These are phyloP conservation scores for Brassica nigra DNA, from an alignment of 345 rosid species.

Conservation along the genomic window DNA sequence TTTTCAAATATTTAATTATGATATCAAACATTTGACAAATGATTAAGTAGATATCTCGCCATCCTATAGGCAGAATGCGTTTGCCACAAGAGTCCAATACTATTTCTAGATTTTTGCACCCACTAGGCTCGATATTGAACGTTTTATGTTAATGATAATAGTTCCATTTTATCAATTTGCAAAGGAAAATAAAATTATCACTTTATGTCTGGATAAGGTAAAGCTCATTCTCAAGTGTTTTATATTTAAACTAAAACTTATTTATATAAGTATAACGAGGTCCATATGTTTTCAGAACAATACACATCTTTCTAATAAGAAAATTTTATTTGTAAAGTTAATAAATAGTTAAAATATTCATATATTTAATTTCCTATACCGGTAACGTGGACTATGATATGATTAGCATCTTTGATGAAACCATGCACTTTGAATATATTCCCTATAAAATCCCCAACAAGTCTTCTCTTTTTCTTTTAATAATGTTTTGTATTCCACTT, in stretches of 20 bases:
- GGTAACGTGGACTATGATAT: conserved; percentile 27
- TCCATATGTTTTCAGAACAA: not conserved
- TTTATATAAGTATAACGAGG: not conserved
- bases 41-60: not conserved
- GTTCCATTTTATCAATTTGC: not conserved
- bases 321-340: not conserved
- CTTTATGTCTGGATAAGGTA: not conserved
- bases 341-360: not conserved
- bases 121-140: conserved; percentile 6
- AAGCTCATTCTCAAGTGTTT: not conserved
- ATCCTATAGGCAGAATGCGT: conserved; percentile 25
- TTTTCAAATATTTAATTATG: not conserved
- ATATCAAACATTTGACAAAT: not conserved
- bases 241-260: not conserved
- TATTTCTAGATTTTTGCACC: conserved; percentile 21
- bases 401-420: conserved; percentile 28
- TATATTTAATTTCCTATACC: not conserved
- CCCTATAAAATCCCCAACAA: conserved; percentile 10
- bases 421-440: conserved; percentile 36
- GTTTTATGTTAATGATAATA: not conserved
- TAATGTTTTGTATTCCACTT: conserved; percentile 28
- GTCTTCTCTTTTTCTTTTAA: conserved; percentile 7
- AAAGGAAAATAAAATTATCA: not conserved
- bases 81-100: conserved; percentile 25
- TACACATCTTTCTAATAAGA: not conserved